phyloP scores from a whole-genome alignment of 306 rosid species.

The Inga laurina region DNA sequence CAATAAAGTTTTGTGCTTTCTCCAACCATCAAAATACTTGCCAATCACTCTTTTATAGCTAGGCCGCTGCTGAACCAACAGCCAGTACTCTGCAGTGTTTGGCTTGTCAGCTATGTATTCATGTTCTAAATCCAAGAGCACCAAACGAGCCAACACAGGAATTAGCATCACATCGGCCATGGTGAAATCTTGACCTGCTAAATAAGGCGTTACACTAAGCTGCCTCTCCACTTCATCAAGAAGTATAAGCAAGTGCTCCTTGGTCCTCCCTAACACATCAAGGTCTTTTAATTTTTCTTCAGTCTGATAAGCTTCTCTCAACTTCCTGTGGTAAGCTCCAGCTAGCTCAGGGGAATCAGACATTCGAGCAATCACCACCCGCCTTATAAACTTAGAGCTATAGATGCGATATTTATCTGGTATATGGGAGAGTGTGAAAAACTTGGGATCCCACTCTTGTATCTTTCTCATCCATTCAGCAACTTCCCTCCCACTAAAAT shows the following conservation, averaged over 20 bases:
- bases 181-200: slow-evolving; percentile 75
- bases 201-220: slow-evolving; percentile 57
- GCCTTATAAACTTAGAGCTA: slow-evolving; percentile 78
- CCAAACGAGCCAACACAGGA: slow-evolving; percentile 69
- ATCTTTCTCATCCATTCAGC: slow-evolving; percentile 89
- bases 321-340: slow-evolving; percentile 73
- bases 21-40: slow-evolving; percentile 82
- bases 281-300: slow-evolving; percentile 76
- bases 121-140: slow-evolving; percentile 61
- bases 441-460: slow-evolving; percentile 86
- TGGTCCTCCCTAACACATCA: slow-evolving; percentile 47
- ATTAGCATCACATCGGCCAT: slow-evolving; percentile 90
- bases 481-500: slow-evolving; percentile 57
- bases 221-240: slow-evolving; percentile 75
- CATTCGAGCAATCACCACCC: slow-evolving; percentile 84
- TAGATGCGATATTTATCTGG: slow-evolving; percentile 66
- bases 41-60: slow-evolving; percentile 90
- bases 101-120: slow-evolving; percentile 70
- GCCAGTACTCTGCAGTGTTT: slow-evolving; percentile 81
- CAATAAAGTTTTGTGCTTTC: slow-evolving; percentile 70
- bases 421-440: slow-evolving; percentile 67
- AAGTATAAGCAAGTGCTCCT: slow-evolving; percentile 65
- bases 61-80: slow-evolving; percentile 82
- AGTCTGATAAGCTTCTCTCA: slow-evolving; percentile 78
- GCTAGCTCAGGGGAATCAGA: slow-evolving; percentile 86